Evolutionary conservation across 257 asterid genomes (phyloP).

Genomic region (Jacaranda mimosifolia): DNA sequence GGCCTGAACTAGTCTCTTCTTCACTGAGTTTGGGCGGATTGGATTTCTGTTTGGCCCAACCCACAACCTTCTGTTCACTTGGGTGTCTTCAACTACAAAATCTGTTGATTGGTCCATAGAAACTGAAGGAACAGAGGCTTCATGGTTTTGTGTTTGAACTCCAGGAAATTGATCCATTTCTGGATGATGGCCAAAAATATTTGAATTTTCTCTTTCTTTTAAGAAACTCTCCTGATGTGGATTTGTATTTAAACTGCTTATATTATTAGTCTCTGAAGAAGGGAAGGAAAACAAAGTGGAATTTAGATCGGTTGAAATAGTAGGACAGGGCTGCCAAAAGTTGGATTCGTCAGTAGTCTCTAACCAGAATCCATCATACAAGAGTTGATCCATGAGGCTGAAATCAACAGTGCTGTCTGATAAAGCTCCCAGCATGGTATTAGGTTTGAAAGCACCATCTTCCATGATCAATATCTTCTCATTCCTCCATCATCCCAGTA

Average conservation of each 20-base stretch:
- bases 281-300: constrained; percentile 43
- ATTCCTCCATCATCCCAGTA: constrained; percentile 38
- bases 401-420: constrained; percentile 51
- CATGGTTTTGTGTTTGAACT: constrained; percentile 38
- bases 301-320: constrained; percentile 36
- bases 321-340: constrained; percentile 59
- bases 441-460: constrained; percentile 60
- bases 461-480: constrained; percentile 57
- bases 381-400: constrained; percentile 68
- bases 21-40: constrained; percentile 46
- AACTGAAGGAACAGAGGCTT: constrained; percentile 40
- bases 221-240: constrained; percentile 41
- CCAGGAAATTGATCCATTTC: constrained; percentile 46
- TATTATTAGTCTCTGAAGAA: constrained; percentile 36
- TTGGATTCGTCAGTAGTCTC: constrained; percentile 65
- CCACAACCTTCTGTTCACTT: constrained; percentile 58
- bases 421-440: constrained; percentile 46
- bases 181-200: constrained; percentile 27
- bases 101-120: constrained; percentile 41
- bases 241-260: constrained; percentile 28
- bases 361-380: constrained; percentile 86
- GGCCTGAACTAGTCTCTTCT: constrained; percentile 63
- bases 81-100: constrained; percentile 48
- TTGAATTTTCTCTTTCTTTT: constrained; percentile 44
- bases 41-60: constrained; percentile 52